These are phyloP conservation scores for Cupressus sempervirens DNA, from an alignment of 75 land plant species.

Conservation along the genomic window DNA sequence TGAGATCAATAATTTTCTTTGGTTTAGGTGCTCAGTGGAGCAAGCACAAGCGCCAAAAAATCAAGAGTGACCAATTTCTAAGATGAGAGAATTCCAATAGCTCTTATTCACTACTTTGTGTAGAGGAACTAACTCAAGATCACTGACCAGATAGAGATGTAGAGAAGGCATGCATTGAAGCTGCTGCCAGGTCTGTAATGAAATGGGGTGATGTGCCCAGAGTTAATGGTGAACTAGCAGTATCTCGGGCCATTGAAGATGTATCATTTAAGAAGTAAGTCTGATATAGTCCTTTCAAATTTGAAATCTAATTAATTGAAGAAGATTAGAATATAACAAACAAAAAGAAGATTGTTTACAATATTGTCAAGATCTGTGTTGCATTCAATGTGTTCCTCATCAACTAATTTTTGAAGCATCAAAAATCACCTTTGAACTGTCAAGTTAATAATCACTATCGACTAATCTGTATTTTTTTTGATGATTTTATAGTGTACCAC, in stretches of 20 bases:
- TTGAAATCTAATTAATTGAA: not conserved
- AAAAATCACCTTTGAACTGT: not conserved
- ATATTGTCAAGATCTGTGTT: not conserved
- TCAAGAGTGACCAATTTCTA: not conserved
- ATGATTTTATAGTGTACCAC: not conserved
- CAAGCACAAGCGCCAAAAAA: not conserved
- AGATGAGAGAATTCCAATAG: constrained; percentile 2
- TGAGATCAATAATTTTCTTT: not conserved
- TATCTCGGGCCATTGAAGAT: constrained; percentile 92
- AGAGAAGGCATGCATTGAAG: constrained; percentile 74
- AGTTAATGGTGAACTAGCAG: constrained; percentile 85
- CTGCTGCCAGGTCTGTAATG: constrained; percentile 74
- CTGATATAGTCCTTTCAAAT: not conserved
- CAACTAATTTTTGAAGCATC: not conserved
- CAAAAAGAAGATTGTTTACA: not conserved
- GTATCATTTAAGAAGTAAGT: constrained; percentile 66
- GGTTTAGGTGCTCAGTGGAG: constrained; percentile 7
- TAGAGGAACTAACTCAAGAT: constrained; percentile 71
- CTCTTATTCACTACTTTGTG: constrained; percentile 18
- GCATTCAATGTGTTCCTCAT: not conserved
- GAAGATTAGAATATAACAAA: not conserved
- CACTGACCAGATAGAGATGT: constrained; percentile 85
- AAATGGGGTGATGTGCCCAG: constrained; percentile 69
- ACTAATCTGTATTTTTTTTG: not conserved
- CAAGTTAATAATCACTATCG: not conserved